A percentile compares a stretch with the other conserved stretches of the same genome.
These are phyloP conservation scores for Rubroboletus pulcherrimus DNA, from an alignment of 768 basidiomycete genomes.

Conservation along the genomic window DNA sequence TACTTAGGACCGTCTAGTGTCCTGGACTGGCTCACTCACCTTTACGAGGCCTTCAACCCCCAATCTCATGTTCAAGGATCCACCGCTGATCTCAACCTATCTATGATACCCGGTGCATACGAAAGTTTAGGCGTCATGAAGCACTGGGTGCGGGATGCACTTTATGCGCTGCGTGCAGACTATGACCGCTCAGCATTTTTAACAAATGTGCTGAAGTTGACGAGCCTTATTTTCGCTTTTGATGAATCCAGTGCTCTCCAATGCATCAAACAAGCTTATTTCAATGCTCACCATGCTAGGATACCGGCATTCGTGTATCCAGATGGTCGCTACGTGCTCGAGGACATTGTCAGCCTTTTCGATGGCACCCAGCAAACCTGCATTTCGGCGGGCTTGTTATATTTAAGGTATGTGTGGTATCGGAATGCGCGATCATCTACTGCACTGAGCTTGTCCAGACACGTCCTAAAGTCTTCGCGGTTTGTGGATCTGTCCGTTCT, in stretches of 20 bases:
- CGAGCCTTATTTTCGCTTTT: slow-evolving; percentile 37
- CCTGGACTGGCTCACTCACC: slow-evolving; percentile 38
- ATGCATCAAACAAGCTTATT: slow-evolving; percentile 35
- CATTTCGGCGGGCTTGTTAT: slow-evolving; percentile 35
- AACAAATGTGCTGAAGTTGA: slow-evolving; percentile 36
- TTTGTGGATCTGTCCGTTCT: slow-evolving; percentile 44
- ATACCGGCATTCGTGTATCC: slow-evolving; percentile 5
- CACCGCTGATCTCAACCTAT: slow-evolving; percentile 30
- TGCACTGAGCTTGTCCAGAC: slow-evolving; percentile 30
- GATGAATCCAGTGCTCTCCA: slow-evolving; percentile 31
- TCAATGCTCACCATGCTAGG: slow-evolving; percentile 7
- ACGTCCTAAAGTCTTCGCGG: slow-evolving; percentile 36
- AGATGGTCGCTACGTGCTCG: slow-evolving; percentile 25
- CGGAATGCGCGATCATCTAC: background rate
- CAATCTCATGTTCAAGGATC: slow-evolving; percentile 45
- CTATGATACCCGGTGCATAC: slow-evolving; percentile 37
- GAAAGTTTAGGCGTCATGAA: slow-evolving; percentile 36
- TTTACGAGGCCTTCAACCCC: slow-evolving; percentile 52
- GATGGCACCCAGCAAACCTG: slow-evolving; percentile 22
- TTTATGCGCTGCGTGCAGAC: slow-evolving; percentile 31
- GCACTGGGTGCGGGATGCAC: slow-evolving; percentile 43
- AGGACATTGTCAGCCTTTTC: slow-evolving; percentile 30
- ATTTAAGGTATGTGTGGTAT: slow-evolving; percentile 35
- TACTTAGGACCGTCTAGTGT: background rate
- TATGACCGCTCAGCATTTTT: slow-evolving; percentile 30